These are phyloP conservation scores for Fraxinus cuspidata DNA, from an alignment of 257 asterid genomes.

Conservation along the genomic window DNA sequence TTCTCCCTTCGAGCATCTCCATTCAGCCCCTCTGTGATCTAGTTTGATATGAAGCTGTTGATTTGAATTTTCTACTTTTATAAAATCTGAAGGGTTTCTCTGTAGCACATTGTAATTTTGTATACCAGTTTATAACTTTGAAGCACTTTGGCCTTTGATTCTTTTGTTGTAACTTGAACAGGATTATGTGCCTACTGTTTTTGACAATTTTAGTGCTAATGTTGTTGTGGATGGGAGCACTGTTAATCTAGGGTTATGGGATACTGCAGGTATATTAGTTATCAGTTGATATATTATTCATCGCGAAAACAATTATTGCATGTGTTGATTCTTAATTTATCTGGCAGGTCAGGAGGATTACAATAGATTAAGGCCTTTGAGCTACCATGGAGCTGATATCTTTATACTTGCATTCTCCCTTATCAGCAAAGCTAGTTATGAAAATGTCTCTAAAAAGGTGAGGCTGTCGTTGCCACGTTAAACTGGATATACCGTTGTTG, in stretches of 20 bases:
- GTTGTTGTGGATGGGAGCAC: slow-evolving; percentile 21
- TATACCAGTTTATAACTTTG: neutral
- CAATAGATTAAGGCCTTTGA: slow-evolving; percentile 1
- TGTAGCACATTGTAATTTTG: neutral
- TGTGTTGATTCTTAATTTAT: neutral
- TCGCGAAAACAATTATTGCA: neutral
- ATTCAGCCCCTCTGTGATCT: neutral
- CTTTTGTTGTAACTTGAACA: slow-evolving; percentile 1
- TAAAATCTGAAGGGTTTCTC: neutral
- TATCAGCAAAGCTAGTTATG: slow-evolving; percentile 1
- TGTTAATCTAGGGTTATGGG: slow-evolving; percentile 17
- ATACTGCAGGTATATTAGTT: slow-evolving; percentile 13
- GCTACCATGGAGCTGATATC: slow-evolving; percentile 1
- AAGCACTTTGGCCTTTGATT: neutral
- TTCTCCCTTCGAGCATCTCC: neutral
- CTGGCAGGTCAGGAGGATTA: slow-evolving; percentile 11
- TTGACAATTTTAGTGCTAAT: slow-evolving; percentile 19
- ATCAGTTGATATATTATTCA: neutral
- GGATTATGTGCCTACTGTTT: slow-evolving; percentile 20
- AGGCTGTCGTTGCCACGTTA: neutral
- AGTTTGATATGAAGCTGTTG: neutral
- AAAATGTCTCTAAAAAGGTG: slow-evolving; percentile 6
- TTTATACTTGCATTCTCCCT: slow-evolving; percentile 9
- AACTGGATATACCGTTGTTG: neutral
- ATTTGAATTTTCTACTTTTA: neutral